These are phyloP conservation scores for Melanogaster broomeanus DNA, from an alignment of 768 basidiomycete genomes.

Conservation along the genomic window DNA sequence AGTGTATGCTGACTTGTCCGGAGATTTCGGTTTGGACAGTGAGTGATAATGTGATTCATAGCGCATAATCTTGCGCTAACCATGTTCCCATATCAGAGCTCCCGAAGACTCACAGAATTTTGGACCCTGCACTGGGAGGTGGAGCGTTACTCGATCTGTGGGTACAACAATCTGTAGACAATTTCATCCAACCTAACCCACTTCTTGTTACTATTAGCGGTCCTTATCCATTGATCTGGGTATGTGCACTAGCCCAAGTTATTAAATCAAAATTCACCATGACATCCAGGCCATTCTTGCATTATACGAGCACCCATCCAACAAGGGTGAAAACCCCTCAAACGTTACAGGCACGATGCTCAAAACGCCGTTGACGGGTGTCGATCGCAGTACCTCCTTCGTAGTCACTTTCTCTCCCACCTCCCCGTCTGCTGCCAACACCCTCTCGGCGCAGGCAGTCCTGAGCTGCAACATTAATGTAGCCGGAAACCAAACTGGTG, in stretches of 20 bases:
- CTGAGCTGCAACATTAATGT: slow-evolving; percentile 69
- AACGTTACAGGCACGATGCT: slow-evolving; percentile 70
- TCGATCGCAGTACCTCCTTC: slow-evolving; percentile 78
- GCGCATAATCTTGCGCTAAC: not conserved
- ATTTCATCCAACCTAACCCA: slow-evolving; percentile 1
- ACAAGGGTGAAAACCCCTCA: slow-evolving; percentile 58
- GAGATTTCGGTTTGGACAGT: slow-evolving; percentile 68
- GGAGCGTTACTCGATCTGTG: slow-evolving; percentile 85
- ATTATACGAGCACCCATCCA: slow-evolving; percentile 79
- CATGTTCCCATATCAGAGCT: slow-evolving; percentile 44
- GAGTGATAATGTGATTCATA: slow-evolving; percentile 5
- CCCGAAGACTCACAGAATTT: slow-evolving; percentile 69
- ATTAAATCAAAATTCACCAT: slow-evolving; percentile 8
- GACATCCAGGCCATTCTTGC: slow-evolving; percentile 66
- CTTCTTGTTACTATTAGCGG: slow-evolving; percentile 47
- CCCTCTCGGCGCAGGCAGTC: slow-evolving; percentile 69
- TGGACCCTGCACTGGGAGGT: slow-evolving; percentile 79
- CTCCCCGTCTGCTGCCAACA: slow-evolving; percentile 33
- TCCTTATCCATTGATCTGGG: slow-evolving; percentile 83
- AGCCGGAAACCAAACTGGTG: slow-evolving; percentile 48
- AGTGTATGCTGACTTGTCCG: slow-evolving; percentile 77
- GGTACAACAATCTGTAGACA: slow-evolving; percentile 27
- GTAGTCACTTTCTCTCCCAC: slow-evolving; percentile 64
- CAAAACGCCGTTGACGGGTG: slow-evolving; percentile 74
- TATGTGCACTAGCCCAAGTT: slow-evolving; percentile 26